Conservation (phyloP, 352 stramenopile species). For the Phytophthora megakarya region DNA sequence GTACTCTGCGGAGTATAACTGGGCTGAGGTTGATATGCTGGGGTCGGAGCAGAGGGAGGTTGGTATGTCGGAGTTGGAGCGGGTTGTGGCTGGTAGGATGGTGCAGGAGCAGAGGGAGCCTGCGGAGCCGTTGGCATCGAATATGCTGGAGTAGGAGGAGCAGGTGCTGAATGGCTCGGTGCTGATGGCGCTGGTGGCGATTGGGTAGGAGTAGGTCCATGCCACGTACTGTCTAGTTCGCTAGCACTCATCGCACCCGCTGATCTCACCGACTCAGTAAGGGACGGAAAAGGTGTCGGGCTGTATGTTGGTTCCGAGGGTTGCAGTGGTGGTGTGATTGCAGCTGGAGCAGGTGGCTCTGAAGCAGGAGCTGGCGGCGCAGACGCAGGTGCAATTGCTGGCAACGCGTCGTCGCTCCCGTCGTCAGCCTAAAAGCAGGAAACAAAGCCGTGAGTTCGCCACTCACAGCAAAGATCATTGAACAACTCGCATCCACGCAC, state of each 20-base stretch:
- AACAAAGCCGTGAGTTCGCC: neutral
- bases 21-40: constrained; percentile 24
- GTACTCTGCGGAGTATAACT: constrained; percentile 25
- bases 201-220: constrained; percentile 15
- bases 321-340: constrained; percentile 13
- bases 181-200: constrained; percentile 3
- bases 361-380: constrained; percentile 1
- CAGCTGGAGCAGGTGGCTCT: constrained; percentile 25
- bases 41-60: constrained; percentile 20
- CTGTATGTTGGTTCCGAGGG: constrained; percentile 8
- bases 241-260: constrained; percentile 37
- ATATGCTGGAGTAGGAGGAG: constrained; percentile 17
- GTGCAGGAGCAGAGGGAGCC: constrained; percentile 5
- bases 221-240: constrained; percentile 33
- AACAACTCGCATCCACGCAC: constrained; percentile 28
- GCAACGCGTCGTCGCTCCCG: constrained; percentile 8
- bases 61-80: constrained; percentile 12
- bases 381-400: constrained; percentile 3
- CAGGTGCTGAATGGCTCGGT: constrained; percentile 23
- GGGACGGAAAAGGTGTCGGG: constrained; percentile 48
- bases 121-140: constrained; percentile 14
- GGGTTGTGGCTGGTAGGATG: constrained; percentile 26
- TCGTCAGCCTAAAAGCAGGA: constrained; percentile 22
- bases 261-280: constrained; percentile 52
- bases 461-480: neutral